These are phyloP conservation scores for Geotrichum aggregatum DNA, from an alignment of 1,139 yeast genomes.

Conservation along the genomic window DNA sequence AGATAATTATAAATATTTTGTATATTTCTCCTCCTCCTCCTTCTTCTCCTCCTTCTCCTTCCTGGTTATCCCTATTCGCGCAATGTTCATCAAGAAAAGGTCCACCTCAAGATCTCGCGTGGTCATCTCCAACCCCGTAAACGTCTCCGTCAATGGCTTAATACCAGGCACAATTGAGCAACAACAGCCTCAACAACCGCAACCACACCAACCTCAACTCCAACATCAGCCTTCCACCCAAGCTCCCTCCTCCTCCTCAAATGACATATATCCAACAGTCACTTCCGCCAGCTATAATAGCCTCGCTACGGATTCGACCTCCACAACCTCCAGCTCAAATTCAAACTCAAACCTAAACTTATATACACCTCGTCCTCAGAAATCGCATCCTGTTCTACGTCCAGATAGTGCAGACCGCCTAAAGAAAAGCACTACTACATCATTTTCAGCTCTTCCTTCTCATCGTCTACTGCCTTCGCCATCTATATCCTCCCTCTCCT, in stretches of 20 bases:
- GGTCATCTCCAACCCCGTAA: slow-evolving; percentile 4
- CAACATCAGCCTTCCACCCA: too few relatives aligned
- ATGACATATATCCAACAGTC: background rate
- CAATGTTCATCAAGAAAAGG: slow-evolving; percentile 7
- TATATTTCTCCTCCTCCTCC: background rate
- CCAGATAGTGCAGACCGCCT: background rate
- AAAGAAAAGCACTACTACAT: background rate
- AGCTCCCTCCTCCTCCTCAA: too few relatives aligned
- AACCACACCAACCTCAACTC: too few relatives aligned
- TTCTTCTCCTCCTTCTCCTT: background rate
- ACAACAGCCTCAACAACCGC: too few relatives aligned
- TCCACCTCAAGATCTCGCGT: background rate
- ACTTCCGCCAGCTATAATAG: background rate
- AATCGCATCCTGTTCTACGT: background rate
- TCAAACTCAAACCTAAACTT: background rate
- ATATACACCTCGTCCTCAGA: background rate
- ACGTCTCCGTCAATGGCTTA: slow-evolving; percentile 7
- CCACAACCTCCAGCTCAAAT: slow-evolving; percentile 2
- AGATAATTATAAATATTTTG: too few relatives aligned
- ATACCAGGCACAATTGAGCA: too few relatives aligned
- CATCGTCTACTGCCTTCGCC: background rate
- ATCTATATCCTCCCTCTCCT: slow-evolving; percentile 6
- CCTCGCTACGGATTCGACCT: background rate
- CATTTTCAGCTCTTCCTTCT: background rate
- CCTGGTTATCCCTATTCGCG: background rate